These are phyloP conservation scores for Saturnispora mendoncae DNA, from an alignment of 805 yeast species.

Conservation along the genomic window DNA sequence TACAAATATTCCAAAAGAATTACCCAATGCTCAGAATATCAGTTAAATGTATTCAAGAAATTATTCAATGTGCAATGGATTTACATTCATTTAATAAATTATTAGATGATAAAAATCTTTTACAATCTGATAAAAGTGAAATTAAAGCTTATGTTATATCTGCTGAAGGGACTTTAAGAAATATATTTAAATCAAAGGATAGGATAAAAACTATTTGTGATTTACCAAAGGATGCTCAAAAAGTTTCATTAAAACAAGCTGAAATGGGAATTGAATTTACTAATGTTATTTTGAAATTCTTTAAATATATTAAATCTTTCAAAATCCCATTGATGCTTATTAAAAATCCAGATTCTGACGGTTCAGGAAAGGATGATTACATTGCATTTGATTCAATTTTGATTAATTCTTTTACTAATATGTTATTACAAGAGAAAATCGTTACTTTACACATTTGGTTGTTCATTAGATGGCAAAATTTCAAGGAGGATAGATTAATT, in stretches of 20 bases:
- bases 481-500: constrained; percentile 51
- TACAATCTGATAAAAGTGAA: constrained; percentile 39
- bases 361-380: constrained; percentile 13
- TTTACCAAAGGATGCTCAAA: constrained; percentile 56
- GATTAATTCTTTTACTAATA: constrained; percentile 26
- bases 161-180: constrained; percentile 35
- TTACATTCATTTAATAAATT: constrained; percentile 30
- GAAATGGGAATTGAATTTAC: constrained; percentile 55
- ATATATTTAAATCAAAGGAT: constrained; percentile 60
- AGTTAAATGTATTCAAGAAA: constrained; percentile 56
- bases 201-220: constrained; percentile 46
- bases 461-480: constrained; percentile 52
- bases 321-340: constrained; percentile 28
- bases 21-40: constrained; percentile 63
- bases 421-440: constrained; percentile 48
- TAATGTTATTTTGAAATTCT: constrained; percentile 53
- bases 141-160: constrained; percentile 25
- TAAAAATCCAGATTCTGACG: constrained; percentile 14
- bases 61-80: constrained; percentile 38
- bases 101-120: constrained; percentile 31
- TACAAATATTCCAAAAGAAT: constrained; percentile 26
- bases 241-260: constrained; percentile 54
- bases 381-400: constrained; percentile 3
- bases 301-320: constrained; percentile 57
- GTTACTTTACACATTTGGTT: constrained; percentile 59